Percentiles rank a stretch among this genome's conserved stretches.
phyloP scores from a whole-genome alignment of 345 rosid genomes.

The Bretschneidera sinensis region DNA sequence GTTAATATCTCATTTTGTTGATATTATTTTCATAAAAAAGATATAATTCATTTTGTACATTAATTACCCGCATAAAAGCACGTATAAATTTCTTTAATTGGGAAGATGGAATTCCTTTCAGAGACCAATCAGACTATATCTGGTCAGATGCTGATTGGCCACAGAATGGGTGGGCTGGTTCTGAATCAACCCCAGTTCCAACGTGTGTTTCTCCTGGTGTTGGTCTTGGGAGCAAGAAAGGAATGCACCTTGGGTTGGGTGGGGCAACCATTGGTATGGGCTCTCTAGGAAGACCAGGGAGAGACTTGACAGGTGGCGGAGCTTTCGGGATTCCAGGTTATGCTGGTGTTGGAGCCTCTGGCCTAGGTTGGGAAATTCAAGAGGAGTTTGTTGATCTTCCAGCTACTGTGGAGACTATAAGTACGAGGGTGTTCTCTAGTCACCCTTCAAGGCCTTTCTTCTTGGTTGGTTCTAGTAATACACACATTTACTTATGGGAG shows the following conservation, averaged over 20 bases:
- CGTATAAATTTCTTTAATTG: slow-evolving; percentile 71
- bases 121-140: slow-evolving; percentile 43
- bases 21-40: neutral
- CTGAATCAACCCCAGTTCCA: slow-evolving; percentile 71
- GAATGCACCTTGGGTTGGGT: slow-evolving; percentile 72
- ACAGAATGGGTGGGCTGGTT: slow-evolving; percentile 78
- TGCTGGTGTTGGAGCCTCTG: slow-evolving; percentile 61
- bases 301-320: slow-evolving; percentile 45
- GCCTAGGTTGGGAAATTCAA: slow-evolving; percentile 78
- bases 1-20: neutral
- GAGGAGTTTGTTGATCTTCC: slow-evolving; percentile 69
- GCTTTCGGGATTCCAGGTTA: slow-evolving; percentile 60
- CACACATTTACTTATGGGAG: slow-evolving; percentile 93
- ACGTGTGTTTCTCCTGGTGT: slow-evolving; percentile 63
- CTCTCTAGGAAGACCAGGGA: slow-evolving; percentile 44
- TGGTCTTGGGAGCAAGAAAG: slow-evolving; percentile 72
- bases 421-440: slow-evolving; percentile 76
- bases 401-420: slow-evolving; percentile 60
- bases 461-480: slow-evolving; percentile 90
- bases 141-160: slow-evolving; percentile 94
- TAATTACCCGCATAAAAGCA: slow-evolving; percentile 17
- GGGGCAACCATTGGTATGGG: slow-evolving; percentile 60
- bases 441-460: slow-evolving; percentile 90
- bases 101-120: slow-evolving; percentile 40
- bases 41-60: neutral